These are phyloP conservation scores for Myriosclerotinia curreyana DNA, from an alignment of 2,329 filamentous ascomycete genomes.

Conservation along the genomic window DNA sequence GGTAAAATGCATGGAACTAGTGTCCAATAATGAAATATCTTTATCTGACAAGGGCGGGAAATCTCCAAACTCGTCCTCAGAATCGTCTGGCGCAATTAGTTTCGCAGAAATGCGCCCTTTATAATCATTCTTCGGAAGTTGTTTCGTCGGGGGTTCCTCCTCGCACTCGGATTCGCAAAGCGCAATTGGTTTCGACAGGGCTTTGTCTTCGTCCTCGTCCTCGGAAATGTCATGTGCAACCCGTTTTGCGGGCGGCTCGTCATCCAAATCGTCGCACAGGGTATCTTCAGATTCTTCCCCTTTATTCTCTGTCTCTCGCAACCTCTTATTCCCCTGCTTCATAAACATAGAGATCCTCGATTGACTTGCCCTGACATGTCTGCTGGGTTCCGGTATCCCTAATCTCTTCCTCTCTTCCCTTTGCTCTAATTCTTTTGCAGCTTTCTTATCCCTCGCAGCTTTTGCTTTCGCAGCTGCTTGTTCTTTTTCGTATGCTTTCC, in stretches of 20 bases:
- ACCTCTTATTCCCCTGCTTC: constrained; percentile 33
- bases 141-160: constrained; percentile 1
- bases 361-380: constrained; percentile 52
- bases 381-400: constrained; percentile 52
- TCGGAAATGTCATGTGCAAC: neutral
- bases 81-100: constrained; percentile 25
- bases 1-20: constrained; percentile 3
- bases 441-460: constrained; percentile 53
- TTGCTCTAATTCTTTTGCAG: constrained; percentile 51
- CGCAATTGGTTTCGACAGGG: neutral
- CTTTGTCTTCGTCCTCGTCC: neutral
- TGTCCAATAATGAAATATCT: constrained; percentile 28
- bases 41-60: constrained; percentile 38
- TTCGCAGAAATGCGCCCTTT: constrained; percentile 3
- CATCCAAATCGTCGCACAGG: constrained; percentile 11
- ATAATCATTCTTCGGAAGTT: neutral
- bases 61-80: constrained; percentile 39
- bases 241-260: neutral
- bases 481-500: constrained; percentile 53
- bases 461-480: constrained; percentile 52
- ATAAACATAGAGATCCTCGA: constrained; percentile 55
- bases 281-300: constrained; percentile 29
- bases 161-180: neutral
- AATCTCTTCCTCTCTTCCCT: constrained; percentile 50
- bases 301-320: constrained; percentile 27